A percentile compares a stretch with the other conserved stretches of the same genome.
These are phyloP conservation scores for Geranomyces michiganensis DNA, from an alignment of 192 early-diverging fungal species.

Conservation along the genomic window DNA sequence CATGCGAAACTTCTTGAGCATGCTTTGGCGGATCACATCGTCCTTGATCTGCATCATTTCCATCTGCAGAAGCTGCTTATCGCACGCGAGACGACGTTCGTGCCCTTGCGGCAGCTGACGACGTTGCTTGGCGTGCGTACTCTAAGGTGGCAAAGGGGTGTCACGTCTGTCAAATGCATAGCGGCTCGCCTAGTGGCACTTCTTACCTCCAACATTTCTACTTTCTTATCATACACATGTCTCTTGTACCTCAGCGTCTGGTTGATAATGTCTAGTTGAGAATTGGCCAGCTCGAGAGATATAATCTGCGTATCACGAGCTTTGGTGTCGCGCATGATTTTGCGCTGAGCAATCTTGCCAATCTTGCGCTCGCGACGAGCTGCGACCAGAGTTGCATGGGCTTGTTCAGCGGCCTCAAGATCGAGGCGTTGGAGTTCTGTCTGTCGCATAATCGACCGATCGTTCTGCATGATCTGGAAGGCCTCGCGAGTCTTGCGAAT, in stretches of 20 bases:
- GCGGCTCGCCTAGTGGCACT: no score
- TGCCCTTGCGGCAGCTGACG: slow-evolving; percentile 29
- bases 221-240: slow-evolving; percentile 28
- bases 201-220: slow-evolving; percentile 35
- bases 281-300: slow-evolving; percentile 25
- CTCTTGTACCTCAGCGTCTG: slow-evolving; percentile 24
- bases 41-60: slow-evolving; percentile 25
- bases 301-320: slow-evolving; percentile 26
- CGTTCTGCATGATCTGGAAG: slow-evolving; percentile 17
- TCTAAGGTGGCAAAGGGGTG: no score
- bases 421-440: slow-evolving; percentile 16
- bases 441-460: slow-evolving; percentile 9
- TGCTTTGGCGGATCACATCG: slow-evolving; percentile 31
- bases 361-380: slow-evolving; percentile 33
- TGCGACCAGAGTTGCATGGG: neutral
- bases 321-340: slow-evolving; percentile 34
- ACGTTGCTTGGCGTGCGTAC: slow-evolving; percentile 34
- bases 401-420: neutral
- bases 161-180: no score
- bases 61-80: slow-evolving; percentile 30
- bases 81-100: slow-evolving; percentile 24
- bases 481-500: slow-evolving; percentile 23
- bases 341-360: slow-evolving; percentile 30
- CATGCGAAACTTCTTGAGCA: slow-evolving; percentile 39
- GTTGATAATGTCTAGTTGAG: slow-evolving; percentile 14